These are phyloP conservation scores for Hymenoscyphus salicellus DNA, from an alignment of 2,329 filamentous ascomycete genomes.

Conservation along the genomic window DNA sequence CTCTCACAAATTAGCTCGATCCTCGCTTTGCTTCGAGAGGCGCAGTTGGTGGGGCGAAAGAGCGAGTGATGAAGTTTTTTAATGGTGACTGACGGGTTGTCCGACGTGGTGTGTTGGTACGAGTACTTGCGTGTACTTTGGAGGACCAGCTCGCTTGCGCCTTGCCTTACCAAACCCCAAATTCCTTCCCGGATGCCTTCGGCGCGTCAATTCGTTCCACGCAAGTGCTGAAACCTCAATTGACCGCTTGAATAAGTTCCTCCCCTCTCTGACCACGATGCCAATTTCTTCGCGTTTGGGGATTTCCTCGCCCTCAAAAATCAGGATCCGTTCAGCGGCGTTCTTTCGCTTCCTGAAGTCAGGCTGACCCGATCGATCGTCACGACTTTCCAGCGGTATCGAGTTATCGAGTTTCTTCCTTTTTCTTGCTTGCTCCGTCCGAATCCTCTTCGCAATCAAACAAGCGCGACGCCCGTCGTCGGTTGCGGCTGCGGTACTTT, in stretches of 20 bases:
- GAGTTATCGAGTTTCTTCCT: neutral
- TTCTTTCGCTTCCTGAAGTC: conserved; percentile 3
- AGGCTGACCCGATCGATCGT: conserved; percentile 11
- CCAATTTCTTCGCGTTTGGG: neutral
- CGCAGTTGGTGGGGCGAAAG: neutral
- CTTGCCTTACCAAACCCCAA: neutral
- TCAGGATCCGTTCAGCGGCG: neutral
- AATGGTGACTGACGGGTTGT: neutral
- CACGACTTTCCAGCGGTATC: neutral
- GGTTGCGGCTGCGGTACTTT: neutral
- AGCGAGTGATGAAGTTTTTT: neutral
- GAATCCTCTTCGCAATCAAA: neutral
- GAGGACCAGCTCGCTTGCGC: neutral
- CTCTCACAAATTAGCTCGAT: neutral
- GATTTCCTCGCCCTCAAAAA: neutral
- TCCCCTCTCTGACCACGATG: neutral
- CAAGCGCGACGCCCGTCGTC: neutral
- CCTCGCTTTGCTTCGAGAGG: neutral
- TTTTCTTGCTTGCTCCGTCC: neutral
- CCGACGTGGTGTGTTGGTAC: neutral
- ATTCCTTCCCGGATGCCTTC: neutral
- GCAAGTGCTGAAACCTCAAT: neutral
- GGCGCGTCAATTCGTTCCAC: neutral
- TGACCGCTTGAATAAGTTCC: neutral
- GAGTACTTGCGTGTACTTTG: neutral